Percentiles rank a stretch among this genome's conserved stretches.
Conservation (phyloP, 176 grass and related monocot genomes). For the Musa itinerans region DNA sequence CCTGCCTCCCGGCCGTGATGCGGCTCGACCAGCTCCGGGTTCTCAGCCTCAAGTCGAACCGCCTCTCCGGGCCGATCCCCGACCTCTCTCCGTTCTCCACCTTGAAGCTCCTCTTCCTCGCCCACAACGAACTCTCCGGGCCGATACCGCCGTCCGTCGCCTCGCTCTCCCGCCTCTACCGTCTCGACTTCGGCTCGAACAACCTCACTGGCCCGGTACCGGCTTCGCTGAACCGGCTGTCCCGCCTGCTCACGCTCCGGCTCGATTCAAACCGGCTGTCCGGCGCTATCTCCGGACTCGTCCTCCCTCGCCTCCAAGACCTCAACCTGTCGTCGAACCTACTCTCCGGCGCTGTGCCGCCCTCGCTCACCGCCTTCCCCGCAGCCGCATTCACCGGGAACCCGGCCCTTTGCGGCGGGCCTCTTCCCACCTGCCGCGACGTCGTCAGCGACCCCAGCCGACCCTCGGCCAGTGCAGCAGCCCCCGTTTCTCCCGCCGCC, state of each 20-base stretch:
- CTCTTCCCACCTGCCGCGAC: slow-evolving; percentile 45
- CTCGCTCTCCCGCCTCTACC: slow-evolving; percentile 46
- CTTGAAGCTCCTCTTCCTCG: slow-evolving; percentile 80
- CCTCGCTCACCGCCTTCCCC: slow-evolving; percentile 41
- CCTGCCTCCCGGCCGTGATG: slow-evolving; percentile 34
- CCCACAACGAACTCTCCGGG: slow-evolving; percentile 57
- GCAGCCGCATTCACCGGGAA: slow-evolving; percentile 39
- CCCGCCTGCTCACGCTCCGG: slow-evolving; percentile 58
- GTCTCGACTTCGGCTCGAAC: slow-evolving; percentile 74
- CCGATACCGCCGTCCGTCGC: slow-evolving; percentile 43
- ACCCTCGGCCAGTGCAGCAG: slow-evolving; percentile 14
- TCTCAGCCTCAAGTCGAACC: slow-evolving; percentile 81
- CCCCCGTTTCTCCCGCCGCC: slow-evolving; percentile 28
- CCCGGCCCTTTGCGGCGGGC: slow-evolving; percentile 42
- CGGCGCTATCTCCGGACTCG: slow-evolving; percentile 40
- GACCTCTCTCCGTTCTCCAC: slow-evolving; percentile 58
- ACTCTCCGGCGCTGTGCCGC: slow-evolving; percentile 44
- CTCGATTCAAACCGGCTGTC: slow-evolving; percentile 63
- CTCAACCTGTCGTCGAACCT: slow-evolving; percentile 70
- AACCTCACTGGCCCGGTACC: slow-evolving; percentile 57
- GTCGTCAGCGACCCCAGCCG: slow-evolving; percentile 24
- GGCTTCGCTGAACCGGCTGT: slow-evolving; percentile 34
- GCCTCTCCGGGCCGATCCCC: slow-evolving; percentile 41
- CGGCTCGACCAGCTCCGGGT: slow-evolving; percentile 62
- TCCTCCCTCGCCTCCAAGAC: slow-evolving; percentile 54